Conservation (phyloP, 2,329 filamentous ascomycete genomes). For the Pyricularia sp. region DNA sequence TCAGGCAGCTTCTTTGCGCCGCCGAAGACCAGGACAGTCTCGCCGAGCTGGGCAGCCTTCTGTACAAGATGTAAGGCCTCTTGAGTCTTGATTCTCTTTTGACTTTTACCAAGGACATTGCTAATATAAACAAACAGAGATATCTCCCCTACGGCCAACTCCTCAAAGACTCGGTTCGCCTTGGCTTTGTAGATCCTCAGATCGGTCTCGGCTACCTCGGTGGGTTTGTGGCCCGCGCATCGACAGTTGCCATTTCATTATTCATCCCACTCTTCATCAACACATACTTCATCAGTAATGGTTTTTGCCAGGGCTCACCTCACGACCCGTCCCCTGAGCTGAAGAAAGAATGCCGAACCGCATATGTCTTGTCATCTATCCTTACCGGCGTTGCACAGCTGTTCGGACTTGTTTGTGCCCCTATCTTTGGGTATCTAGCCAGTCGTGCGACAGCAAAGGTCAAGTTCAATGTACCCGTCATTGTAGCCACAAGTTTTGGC, state of each 20-base stretch:
- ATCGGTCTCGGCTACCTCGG: slow-evolving; percentile 86
- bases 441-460: slow-evolving; percentile 43
- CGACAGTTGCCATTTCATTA: slow-evolving; percentile 87
- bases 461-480: slow-evolving; percentile 55
- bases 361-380: slow-evolving; percentile 81
- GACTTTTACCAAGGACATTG: not conserved
- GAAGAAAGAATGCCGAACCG: slow-evolving; percentile 74
- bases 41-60: not conserved
- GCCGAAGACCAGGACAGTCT: not conserved
- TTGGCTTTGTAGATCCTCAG: slow-evolving; percentile 66
- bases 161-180: slow-evolving; percentile 51
- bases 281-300: slow-evolving; percentile 74
- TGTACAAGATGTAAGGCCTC: not conserved
- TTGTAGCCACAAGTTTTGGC: slow-evolving; percentile 63
- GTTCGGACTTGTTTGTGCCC: slow-evolving; percentile 74
- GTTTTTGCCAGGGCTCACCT: slow-evolving; percentile 63
- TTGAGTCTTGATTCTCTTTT: too few species aligned
- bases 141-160: slow-evolving; percentile 48
- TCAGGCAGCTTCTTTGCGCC: not conserved
- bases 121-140: not conserved
- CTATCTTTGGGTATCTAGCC: slow-evolving; percentile 79
- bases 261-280: slow-evolving; percentile 94
- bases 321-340: slow-evolving; percentile 61
- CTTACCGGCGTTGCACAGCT: slow-evolving; percentile 85
- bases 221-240: slow-evolving; percentile 89